Evolutionary conservation across 2,329 filamentous ascomycete genomes (phyloP), one percentile per base, ranked within the genome.

Genomic region (Tolypocladium album): DNA sequence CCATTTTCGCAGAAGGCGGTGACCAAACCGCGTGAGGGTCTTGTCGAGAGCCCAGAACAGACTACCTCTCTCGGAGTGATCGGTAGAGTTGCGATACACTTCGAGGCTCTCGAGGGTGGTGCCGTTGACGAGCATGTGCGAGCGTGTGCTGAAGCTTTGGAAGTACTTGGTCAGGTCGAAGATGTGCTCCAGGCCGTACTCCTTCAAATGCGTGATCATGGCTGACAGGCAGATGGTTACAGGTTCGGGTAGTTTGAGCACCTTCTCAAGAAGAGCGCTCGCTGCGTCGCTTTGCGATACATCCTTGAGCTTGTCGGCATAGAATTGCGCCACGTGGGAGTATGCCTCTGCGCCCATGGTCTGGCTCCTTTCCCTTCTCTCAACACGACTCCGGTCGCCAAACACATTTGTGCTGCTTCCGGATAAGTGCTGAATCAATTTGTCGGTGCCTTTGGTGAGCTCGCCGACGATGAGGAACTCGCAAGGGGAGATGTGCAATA

Each of bases 121-220:
- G 53, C 93, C 94, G 69, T 95, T 97, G 62, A 99, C 79, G 4
- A 97, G 79, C 94, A 99, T 97, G 69, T 97, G 92, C 17, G 93
- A 92, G 43, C 92, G 82, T 9, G 92, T 90, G 66, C 90, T 96
- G 75, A 99, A 99, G 2, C 92, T 91, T 66, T 96, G 88, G 69
- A 99, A 99, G 75, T 97, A 96, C 67, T 96, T 96, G 1, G 94
- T 97, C 52, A 99, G 77, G 68, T 96, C 89, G 67, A 99, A 96
- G 58, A 99, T 90, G 76, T 97, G 92, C 72, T 97, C 89, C 24
- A 99, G 80, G 0, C 92, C 92, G 71, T 97, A 99, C 64, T 96
- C 92, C 22, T 86, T 87, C 67, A 99, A 79, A 69, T 99, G 92
- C 1, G 83, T 90, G 67, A 99, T 97, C 92, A 99, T 97, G 13